phyloP scores from a whole-genome alignment of 2,329 filamentous ascomycete genomes.

The Xylariales sp. region DNA sequence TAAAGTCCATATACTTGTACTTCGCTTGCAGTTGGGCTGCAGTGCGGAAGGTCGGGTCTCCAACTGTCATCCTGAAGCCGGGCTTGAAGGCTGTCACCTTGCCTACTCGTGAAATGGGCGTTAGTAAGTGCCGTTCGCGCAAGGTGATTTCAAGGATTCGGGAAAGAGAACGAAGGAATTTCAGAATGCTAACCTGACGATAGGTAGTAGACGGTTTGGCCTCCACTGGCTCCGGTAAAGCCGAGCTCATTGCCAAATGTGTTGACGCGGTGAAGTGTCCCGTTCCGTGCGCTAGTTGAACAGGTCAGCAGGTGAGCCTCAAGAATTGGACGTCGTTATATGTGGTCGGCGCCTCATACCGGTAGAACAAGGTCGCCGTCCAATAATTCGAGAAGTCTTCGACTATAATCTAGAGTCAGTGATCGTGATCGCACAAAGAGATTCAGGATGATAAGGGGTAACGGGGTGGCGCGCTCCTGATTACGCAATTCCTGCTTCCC shows the following conservation, averaged over 20 bases:
- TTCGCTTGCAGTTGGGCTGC: conserved; percentile 45
- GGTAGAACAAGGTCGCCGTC: conserved; percentile 39
- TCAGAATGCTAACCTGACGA: conserved; percentile 45
- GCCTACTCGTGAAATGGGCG: conserved; percentile 8
- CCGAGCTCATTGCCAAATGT: conserved; percentile 49
- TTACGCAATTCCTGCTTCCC: too few species aligned
- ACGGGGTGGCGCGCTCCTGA: too few species aligned
- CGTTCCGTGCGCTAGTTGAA: conserved; percentile 44
- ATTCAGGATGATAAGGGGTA: too few species aligned
- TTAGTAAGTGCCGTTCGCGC: background rate
- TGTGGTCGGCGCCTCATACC: conserved; percentile 14
- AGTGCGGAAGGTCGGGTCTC: conserved; percentile 49
- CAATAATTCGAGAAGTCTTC: conserved; percentile 50
- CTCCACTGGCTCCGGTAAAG: conserved; percentile 47
- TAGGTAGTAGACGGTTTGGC: conserved; percentile 57
- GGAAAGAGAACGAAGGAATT: background rate
- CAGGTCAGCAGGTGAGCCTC: conserved; percentile 28
- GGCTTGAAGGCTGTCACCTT: conserved; percentile 54
- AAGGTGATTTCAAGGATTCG: background rate
- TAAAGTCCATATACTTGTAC: conserved; percentile 49
- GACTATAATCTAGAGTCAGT: too few species aligned
- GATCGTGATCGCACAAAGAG: too few species aligned
- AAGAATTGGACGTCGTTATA: background rate
- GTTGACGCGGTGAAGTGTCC: conserved; percentile 48
- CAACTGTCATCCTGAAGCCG: conserved; percentile 57